Evolutionary conservation across 2,329 filamentous ascomycete species (phyloP), one percentile per base, ranked within the genome.

Genomic region (Aureobasidium vineae): DNA sequence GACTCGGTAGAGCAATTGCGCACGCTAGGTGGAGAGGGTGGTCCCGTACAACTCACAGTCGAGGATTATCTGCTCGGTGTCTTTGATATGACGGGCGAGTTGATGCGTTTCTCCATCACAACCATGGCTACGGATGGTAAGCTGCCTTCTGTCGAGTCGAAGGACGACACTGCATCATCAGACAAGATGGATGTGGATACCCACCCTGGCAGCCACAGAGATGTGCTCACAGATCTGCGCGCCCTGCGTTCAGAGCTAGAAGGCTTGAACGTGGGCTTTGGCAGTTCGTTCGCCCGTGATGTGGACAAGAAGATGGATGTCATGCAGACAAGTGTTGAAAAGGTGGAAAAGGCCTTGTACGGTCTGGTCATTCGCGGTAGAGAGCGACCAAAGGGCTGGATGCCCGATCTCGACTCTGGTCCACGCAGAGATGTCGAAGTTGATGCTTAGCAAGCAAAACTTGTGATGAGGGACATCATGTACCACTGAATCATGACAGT

Each of bases 61-160:
- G 87, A 94, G 65, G 95, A 99, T 77, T 98, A 97, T 75, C 79
- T 97, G 67, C 88, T 95, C 69, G 95, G 94, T 10, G 79, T 99
- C 2, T 97, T 97, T 74, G 95, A 99, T 77, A 85, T 98, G 71
- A 93, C 93, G 1, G 95, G 95, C 45, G 95, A 99, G 80, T 83
- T 98, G 81, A 99, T 99, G 95, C 86, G 93, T 36, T 98, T 97
- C 78, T 92, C 92, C 0, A 95, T 97, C 60, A 93, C 93, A 6
- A 87, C 88, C 31, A 90, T 96, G 76, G 92, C 92, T 0, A 90
- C 92, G 5, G 88, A 82, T 8, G 90, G 89, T 16, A 79, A 79
- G 49, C 75, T 84, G 26, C 80, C 81, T n/a, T 76, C 82, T 69
- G 82, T 80, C 4, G 79, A 79, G 36, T 67, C 50, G 61, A 75